phyloP scores from a whole-genome alignment of 352 stramenopile genomes.

The Blastocystis sp. region DNA sequence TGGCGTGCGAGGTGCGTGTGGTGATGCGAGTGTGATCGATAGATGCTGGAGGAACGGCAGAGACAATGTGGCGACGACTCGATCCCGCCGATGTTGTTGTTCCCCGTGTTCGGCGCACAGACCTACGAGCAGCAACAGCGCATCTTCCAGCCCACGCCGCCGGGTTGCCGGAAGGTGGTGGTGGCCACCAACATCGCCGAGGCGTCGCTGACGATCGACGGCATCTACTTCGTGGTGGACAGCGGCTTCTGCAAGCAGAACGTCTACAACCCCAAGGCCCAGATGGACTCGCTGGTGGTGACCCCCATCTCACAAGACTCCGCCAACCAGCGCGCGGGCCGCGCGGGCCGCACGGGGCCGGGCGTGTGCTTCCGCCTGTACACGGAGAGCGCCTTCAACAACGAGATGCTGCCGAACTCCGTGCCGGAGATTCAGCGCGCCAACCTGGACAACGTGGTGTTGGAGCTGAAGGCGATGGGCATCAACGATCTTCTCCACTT shows the following conservation, averaged over 20 bases:
- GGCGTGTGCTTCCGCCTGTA: conserved; percentile 99
- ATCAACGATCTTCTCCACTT: conserved; percentile 98
- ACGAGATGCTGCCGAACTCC: conserved; percentile 90
- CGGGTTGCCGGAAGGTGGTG: conserved; percentile 89
- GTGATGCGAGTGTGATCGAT: neutral
- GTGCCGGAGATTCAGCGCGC: conserved; percentile 98
- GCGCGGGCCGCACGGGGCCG: conserved; percentile 92
- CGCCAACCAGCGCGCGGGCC: conserved; percentile 90
- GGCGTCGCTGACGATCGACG: conserved; percentile 97
- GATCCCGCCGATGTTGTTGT: conserved; percentile 92
- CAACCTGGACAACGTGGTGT: conserved; percentile 93
- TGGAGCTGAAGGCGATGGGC: conserved; percentile 98
- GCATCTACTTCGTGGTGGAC: conserved; percentile 89
- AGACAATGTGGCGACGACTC: conserved; percentile 72
- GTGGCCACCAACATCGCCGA: conserved; percentile 99
- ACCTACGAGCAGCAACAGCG: conserved; percentile 96
- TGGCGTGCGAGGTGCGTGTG: conserved; percentile 65
- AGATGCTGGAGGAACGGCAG: conserved; percentile 54
- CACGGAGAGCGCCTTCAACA: conserved; percentile 94
- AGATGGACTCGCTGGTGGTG: conserved; percentile 98
- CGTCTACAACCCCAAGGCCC: conserved; percentile 95
- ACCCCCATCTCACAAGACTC: conserved; percentile 95
- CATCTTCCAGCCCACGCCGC: conserved; percentile 94
- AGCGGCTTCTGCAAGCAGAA: conserved; percentile 90
- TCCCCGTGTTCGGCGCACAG: conserved; percentile 93